Evolutionary conservation across 1,139 yeast species (phyloP).

Genomic region (Saccharomyces hybrid): DNA sequence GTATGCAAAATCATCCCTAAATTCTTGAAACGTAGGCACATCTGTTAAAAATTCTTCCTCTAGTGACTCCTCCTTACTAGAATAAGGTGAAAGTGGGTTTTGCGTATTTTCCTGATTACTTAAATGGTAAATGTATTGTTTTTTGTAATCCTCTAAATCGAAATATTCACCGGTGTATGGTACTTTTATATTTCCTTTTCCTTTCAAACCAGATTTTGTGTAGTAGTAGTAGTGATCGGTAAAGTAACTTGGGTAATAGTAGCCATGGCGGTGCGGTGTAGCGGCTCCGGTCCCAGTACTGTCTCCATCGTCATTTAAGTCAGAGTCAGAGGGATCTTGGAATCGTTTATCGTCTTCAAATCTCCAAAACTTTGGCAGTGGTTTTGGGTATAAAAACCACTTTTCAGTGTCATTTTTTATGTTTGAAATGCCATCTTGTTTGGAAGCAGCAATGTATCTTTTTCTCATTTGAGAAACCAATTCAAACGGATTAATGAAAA

Average conservation of each 20-base stretch:
- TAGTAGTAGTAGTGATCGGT: slow-evolving; percentile 5
- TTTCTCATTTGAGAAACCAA: slow-evolving; percentile 12
- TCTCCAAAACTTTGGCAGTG: slow-evolving; percentile 31
- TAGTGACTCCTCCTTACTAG: not conserved
- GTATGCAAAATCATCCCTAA: slow-evolving; percentile 18
- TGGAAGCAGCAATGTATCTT: slow-evolving; percentile 19
- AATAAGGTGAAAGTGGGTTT: not conserved
- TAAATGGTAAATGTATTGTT: slow-evolving; percentile 3
- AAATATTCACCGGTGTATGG: slow-evolving; percentile 28
- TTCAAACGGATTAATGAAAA: slow-evolving; percentile 11
- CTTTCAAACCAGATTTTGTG: not conserved
- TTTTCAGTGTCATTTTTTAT: slow-evolving; percentile 19
- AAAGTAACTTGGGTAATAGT: slow-evolving; percentile 7
- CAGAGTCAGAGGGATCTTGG: not conserved
- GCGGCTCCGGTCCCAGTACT: not conserved
- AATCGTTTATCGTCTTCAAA: slow-evolving; percentile 26
- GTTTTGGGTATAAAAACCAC: slow-evolving; percentile 29
- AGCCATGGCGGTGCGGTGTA: slow-evolving; percentile 4
- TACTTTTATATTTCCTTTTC: slow-evolving; percentile 3
- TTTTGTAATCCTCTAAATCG: slow-evolving; percentile 17
- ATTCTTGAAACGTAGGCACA: slow-evolving; percentile 21
- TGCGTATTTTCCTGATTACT: not conserved
- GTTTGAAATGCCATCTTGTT: slow-evolving; percentile 23
- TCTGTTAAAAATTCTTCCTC: slow-evolving; percentile 2
- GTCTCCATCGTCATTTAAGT: not conserved